Percentiles rank a stretch among this genome's conserved stretches.
Evolutionary conservation across 495 filamentous ascomycete species (phyloP).

Genomic region (Apiosordaria backusii): DNA sequence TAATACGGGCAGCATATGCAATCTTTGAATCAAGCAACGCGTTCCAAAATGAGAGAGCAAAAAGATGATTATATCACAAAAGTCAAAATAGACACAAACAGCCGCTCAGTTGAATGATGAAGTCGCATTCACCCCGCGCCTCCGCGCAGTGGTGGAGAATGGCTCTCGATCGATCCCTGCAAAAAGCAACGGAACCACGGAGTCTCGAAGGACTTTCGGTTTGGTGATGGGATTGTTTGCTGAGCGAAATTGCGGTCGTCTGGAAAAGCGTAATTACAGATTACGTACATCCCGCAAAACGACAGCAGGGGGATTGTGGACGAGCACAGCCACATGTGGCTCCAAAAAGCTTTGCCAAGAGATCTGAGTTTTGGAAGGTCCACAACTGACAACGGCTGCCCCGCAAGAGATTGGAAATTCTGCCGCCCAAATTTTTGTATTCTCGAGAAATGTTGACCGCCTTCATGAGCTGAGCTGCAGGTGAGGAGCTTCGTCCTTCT

Average conservation of each 20-base stretch:
- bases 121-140: slow-evolving; percentile 2
- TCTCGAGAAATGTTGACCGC: slow-evolving; percentile 1
- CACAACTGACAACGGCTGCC: not conserved
- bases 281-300: not conserved
- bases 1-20: not conserved
- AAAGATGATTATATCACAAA: not conserved
- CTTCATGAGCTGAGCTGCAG: not conserved
- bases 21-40: not conserved
- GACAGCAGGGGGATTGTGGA: not conserved
- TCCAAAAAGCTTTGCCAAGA: not conserved
- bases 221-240: not conserved
- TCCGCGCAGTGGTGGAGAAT: not conserved
- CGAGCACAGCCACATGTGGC: not conserved
- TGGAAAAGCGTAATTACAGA: not conserved
- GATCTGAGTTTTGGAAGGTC: not conserved
- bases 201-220: not conserved
- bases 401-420: not conserved
- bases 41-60: not conserved
- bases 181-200: not conserved
- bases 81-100: not conserved
- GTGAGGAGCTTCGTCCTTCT: not conserved
- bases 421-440: slow-evolving; percentile 1
- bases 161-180: not conserved
- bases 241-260: not conserved
- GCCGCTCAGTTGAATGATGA: not conserved